These are phyloP conservation scores for Beta macrorhiza DNA, from an alignment of 179 eudicot genomes.

Conservation along the genomic window DNA sequence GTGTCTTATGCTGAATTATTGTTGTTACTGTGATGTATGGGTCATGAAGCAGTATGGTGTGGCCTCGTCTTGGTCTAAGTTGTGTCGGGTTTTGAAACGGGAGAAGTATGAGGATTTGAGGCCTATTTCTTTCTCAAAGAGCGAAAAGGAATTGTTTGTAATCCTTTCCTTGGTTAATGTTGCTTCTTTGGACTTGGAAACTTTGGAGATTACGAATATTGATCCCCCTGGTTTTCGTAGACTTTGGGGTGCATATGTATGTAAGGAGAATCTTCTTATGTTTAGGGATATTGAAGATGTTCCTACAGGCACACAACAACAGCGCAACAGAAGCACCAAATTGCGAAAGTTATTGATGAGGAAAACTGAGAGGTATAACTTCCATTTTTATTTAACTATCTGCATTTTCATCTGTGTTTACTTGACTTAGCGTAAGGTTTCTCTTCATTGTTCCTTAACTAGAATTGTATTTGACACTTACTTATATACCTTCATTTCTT, in stretches of 20 bases:
- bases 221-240: background rate
- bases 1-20: slow-evolving; percentile 12
- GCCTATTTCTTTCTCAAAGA: slow-evolving; percentile 15
- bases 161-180: too few relatives aligned
- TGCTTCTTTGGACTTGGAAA: slow-evolving; percentile 21
- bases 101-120: background rate
- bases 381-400: too few relatives aligned
- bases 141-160: slow-evolving; percentile 15
- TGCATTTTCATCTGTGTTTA: too few relatives aligned
- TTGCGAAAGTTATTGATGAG: background rate
- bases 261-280: slow-evolving; percentile 14
- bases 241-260: background rate
- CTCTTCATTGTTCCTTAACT: too few relatives aligned
- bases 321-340: background rate
- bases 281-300: background rate
- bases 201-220: background rate
- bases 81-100: background rate
- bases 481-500: too few relatives aligned
- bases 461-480: too few relatives aligned
- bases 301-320: background rate
- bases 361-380: background rate
- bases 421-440: too few relatives aligned
- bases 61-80: slow-evolving; percentile 12
- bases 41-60: slow-evolving; percentile 31
- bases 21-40: slow-evolving; percentile 17